Evolutionary conservation across 1,284 basidiomycete genomes (phyloP).

Genomic region (Tilletia walkeri): DNA sequence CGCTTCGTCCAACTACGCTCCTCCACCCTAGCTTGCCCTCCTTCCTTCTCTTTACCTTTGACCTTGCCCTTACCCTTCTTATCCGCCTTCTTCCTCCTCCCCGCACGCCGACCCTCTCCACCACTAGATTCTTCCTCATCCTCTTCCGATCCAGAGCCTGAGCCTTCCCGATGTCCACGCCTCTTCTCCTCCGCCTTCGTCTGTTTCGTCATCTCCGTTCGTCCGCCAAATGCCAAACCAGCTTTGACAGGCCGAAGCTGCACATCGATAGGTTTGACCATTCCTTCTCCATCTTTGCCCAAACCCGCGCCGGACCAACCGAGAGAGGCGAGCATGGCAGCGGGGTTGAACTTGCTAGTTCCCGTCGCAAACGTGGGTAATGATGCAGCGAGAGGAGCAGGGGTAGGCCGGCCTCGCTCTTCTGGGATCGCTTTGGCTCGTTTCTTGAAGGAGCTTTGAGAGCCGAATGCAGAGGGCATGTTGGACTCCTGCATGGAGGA

Average conservation of each 20-base stretch:
- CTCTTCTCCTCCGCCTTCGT: slow-evolving; percentile 33
- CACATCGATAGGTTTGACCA: slow-evolving; percentile 52
- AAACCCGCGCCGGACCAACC: slow-evolving; percentile 55
- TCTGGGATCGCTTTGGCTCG: neutral
- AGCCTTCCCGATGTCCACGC: neutral
- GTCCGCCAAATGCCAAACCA: slow-evolving; percentile 52
- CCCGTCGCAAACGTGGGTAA: slow-evolving; percentile 6
- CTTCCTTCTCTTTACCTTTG: slow-evolving; percentile 6
- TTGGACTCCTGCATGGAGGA: neutral
- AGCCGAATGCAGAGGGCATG: neutral
- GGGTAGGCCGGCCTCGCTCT: neutral
- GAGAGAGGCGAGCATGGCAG: slow-evolving; percentile 49
- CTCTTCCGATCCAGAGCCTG: slow-evolving; percentile 23
- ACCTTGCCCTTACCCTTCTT: slow-evolving; percentile 17
- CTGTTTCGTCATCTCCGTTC: slow-evolving; percentile 52
- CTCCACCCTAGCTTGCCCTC: neutral
- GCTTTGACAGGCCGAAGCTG: slow-evolving; percentile 49
- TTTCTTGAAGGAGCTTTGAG: slow-evolving; percentile 1
- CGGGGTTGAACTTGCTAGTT: slow-evolving; percentile 42
- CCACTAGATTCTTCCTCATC: slow-evolving; percentile 34
- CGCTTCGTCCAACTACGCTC: slow-evolving; percentile 36
- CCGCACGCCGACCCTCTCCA: slow-evolving; percentile 61
- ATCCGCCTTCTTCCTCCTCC: slow-evolving; percentile 14
- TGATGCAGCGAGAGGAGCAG: neutral
- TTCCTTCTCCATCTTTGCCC: slow-evolving; percentile 49